Evolutionary conservation across 768 basidiomycete genomes (phyloP).

Genomic region (Cystofilobasidium ferigula): DNA sequence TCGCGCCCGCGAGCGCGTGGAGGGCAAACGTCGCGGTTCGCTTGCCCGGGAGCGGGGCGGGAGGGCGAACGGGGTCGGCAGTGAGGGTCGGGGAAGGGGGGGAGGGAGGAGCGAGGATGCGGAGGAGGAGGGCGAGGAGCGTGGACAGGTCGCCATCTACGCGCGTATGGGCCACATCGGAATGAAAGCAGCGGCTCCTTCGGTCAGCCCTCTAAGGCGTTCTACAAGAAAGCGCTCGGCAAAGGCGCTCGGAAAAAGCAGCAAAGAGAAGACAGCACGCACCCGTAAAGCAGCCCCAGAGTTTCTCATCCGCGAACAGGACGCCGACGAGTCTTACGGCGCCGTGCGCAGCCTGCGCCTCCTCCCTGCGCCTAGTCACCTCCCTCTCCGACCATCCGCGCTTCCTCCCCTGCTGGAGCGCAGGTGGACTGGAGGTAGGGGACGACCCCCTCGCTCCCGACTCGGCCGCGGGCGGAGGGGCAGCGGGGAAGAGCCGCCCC

Average conservation of each 20-base stretch:
- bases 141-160: slow-evolving; percentile 16
- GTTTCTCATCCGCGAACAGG: background rate
- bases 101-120: slow-evolving; percentile 5
- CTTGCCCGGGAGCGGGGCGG: background rate
- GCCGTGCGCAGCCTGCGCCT: slow-evolving; percentile 18
- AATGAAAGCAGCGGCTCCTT: too few species aligned
- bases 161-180: too few species aligned
- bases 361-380: slow-evolving; percentile 20
- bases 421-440: background rate
- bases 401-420: background rate
- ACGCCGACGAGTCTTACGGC: slow-evolving; percentile 12
- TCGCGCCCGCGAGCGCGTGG: slow-evolving; percentile 15
- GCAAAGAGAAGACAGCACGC: background rate
- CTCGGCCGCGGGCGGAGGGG: background rate
- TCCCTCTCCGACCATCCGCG: background rate
- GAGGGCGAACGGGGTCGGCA: background rate
- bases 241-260: background rate
- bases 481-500: background rate
- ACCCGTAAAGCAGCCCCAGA: slow-evolving; percentile 22
- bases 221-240: too few species aligned
- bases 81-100: background rate
- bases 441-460: background rate
- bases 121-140: slow-evolving; percentile 14
- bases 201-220: too few species aligned
- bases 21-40: slow-evolving; percentile 22